A percentile compares a stretch with the other conserved stretches of the same genome.
phyloP scores from a whole-genome alignment of 768 basidiomycete species.

The Suillus plorans region DNA sequence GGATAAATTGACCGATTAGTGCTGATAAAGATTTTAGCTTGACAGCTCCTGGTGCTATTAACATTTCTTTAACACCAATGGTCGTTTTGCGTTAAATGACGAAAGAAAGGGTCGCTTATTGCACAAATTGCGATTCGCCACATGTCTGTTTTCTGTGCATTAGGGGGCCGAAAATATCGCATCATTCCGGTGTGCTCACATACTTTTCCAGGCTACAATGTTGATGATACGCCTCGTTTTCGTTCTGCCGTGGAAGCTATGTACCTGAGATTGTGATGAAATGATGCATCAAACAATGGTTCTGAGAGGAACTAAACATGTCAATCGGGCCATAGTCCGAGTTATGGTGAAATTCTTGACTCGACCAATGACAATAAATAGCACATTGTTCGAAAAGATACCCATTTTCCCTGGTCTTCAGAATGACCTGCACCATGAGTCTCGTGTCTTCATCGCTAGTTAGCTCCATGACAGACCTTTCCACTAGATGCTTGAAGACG shows the following conservation, averaged over 20 bases:
- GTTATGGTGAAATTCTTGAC: too few species aligned
- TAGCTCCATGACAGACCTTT: neutral
- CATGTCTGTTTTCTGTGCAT: conserved; percentile 47
- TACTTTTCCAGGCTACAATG: conserved; percentile 39
- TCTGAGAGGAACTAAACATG: conserved; percentile 62
- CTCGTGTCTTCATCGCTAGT: conserved; percentile 51
- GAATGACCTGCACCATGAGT: conserved; percentile 47
- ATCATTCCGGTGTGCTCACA: conserved; percentile 39
- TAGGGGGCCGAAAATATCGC: conserved; percentile 28
- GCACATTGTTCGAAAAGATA: conserved; percentile 70
- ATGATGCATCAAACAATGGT: conserved; percentile 55
- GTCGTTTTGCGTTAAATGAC: conserved; percentile 68
- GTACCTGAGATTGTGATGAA: neutral
- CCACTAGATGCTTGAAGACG: conserved; percentile 45
- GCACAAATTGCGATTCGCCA: conserved; percentile 53
- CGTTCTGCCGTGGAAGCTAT: conserved; percentile 72
- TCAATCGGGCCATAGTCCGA: conserved; percentile 47
- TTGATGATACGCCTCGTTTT: conserved; percentile 62
- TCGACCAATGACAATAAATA: conserved; percentile 42
- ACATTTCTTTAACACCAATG: conserved; percentile 67
- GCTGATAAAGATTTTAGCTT: conserved; percentile 56
- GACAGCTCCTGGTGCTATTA: conserved; percentile 65
- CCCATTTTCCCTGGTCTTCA: conserved; percentile 48
- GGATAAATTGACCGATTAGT: conserved; percentile 41
- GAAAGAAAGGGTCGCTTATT: conserved; percentile 54